These are phyloP conservation scores for Hypoxylon sp. DNA, from an alignment of 2,329 filamentous ascomycete species.

Conservation along the genomic window DNA sequence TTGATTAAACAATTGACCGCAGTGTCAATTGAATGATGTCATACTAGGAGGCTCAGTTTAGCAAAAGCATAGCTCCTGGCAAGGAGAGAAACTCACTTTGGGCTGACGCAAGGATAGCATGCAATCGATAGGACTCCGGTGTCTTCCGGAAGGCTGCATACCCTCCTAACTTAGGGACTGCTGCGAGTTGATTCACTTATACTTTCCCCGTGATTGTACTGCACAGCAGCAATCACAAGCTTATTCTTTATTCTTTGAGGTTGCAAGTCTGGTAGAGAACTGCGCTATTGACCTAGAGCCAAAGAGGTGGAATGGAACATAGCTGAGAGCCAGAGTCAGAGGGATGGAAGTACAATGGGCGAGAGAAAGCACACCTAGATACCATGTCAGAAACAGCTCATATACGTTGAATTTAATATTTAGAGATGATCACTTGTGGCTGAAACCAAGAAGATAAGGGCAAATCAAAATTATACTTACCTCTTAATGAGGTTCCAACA, in stretches of 20 bases:
- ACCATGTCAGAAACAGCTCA: neutral
- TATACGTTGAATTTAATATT: neutral
- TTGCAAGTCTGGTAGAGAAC: neutral
- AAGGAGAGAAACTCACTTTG: conserved; percentile 1
- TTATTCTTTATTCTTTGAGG: neutral
- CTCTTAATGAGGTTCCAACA: conserved; percentile 2
- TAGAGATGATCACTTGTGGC: neutral
- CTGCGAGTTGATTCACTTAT: neutral
- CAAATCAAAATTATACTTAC: conserved; percentile 3
- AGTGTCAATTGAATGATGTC: neutral
- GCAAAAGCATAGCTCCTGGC: neutral
- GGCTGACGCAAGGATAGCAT: neutral
- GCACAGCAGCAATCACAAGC: neutral
- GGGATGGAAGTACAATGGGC: neutral
- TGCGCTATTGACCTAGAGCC: neutral
- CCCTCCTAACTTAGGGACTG: neutral
- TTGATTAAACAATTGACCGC: conserved; percentile 9
- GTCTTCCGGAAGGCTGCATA: neutral
- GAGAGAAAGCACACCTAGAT: neutral
- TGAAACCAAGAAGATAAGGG: neutral
- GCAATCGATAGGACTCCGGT: neutral
- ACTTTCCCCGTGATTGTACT: neutral
- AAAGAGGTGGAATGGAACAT: neutral
- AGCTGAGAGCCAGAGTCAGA: neutral
- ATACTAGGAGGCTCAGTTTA: neutral